These are phyloP conservation scores for Capsella rubella DNA, from an alignment of 441 rosid species.

Conservation along the genomic window DNA sequence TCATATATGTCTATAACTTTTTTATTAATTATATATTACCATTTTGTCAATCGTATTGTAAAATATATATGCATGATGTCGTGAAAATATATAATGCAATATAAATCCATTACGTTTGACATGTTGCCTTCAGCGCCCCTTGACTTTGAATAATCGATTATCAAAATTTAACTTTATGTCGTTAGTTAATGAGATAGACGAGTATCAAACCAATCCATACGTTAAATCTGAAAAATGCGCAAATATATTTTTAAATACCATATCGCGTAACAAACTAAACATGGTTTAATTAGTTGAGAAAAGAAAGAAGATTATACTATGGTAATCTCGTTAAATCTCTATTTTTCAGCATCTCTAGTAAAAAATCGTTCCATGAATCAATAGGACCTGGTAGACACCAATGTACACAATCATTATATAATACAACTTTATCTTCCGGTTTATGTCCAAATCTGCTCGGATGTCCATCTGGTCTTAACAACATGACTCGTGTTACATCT, in stretches of 20 bases:
- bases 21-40: too few relatives aligned
- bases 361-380: constrained; percentile 85
- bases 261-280: too few relatives aligned
- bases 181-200: not conserved
- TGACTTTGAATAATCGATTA: not conserved
- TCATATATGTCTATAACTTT: not conserved
- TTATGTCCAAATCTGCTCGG: constrained; percentile 66
- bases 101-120: too few relatives aligned
- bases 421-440: constrained; percentile 47
- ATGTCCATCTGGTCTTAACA: constrained; percentile 88
- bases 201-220: too few relatives aligned
- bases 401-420: constrained; percentile 75
- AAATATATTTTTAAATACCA: too few relatives aligned
- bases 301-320: not conserved
- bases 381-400: constrained; percentile 95
- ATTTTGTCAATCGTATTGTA: too few relatives aligned
- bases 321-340: constrained; percentile 35
- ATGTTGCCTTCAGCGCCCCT: too few relatives aligned
- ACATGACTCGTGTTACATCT: constrained; percentile 69
- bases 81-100: not conserved
- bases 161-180: not conserved
- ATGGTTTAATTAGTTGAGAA: not conserved
- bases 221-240: too few relatives aligned
- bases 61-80: too few relatives aligned
- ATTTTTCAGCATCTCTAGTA: constrained; percentile 58